Evolutionary conservation across 441 rosid species (phyloP).

Genomic region (Gossypium schwendimanii): DNA sequence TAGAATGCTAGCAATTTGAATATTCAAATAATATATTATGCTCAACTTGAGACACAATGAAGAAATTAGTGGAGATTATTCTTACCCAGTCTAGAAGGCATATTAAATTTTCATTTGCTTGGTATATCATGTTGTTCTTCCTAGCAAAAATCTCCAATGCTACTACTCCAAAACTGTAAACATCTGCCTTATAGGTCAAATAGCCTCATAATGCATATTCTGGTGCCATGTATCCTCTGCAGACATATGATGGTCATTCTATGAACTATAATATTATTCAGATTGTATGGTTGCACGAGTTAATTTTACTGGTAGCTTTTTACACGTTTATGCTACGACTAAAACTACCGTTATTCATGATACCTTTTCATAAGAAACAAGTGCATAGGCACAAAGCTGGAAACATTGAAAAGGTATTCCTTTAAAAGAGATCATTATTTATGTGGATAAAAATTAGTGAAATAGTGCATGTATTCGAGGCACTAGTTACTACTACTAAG

Average conservation of each 20-base stretch:
- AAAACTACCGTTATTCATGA: not conserved
- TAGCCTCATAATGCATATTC: conserved; percentile 44
- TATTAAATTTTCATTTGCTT: conserved; percentile 17
- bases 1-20: not conserved
- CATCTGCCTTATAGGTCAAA: conserved; percentile 45
- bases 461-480: not conserved
- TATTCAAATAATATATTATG: not conserved
- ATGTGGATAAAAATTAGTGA: not conserved
- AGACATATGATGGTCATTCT: not conserved
- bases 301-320: not conserved
- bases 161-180: conserved; percentile 44
- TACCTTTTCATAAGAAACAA: not conserved
- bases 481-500: not conserved
- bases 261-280: not conserved
- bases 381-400: not conserved
- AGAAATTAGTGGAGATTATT: not conserved
- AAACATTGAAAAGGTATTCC: not conserved
- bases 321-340: not conserved
- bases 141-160: conserved; percentile 43
- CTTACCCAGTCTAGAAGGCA: conserved; percentile 48
- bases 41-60: not conserved
- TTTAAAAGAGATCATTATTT: not conserved
- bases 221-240: conserved; percentile 54
- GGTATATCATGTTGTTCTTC: conserved; percentile 25
- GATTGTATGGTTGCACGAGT: not conserved